Base-by-base conservation (phyloP, 371 early-diverging fungal species). In the Spraguea lophii region DNA sequence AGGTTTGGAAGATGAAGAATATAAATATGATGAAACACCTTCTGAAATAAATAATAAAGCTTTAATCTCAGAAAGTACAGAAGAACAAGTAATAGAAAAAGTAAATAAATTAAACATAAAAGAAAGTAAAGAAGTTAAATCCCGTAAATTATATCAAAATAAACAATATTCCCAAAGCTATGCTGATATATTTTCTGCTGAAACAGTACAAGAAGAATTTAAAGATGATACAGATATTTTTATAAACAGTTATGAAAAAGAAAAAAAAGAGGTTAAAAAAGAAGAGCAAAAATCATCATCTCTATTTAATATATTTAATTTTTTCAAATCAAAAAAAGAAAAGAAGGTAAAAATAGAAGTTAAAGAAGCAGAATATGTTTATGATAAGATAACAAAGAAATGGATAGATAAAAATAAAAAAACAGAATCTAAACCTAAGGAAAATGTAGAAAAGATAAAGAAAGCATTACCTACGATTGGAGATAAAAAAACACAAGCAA, bases 311-410 rank as follows among this genome's bases (percentile, higher is more conserved):
- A 40, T 54, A 27, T 40, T 54, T 39, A 46, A 39, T 34, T 6
- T 54, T 26, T 54, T 54, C 17, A 52, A 45, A 6, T 35, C 36
- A 12, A 47, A 54, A 22, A 17, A 38, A 4, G 19, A 24, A 40
- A 25, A 54, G 21, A 54, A 54, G 30, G 38, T 46, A 13, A 46
- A 46, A 3, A 26, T 54, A 21, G 34, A 42, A 32, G 4, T 30
- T 30, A 30, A 30, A 30, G n/a, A 37, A 37, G 47, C 39, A 30
- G 54, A 54, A 21, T 46, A 46, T 37, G 30, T 32, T 13, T 54
- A 54, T 41, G 54, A 54, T 41, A 46, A 46, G 9, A 40, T 54
- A 1, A 34, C 38, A 16, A 54, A 54, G 24, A 54, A 54, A 34
- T 54, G 54, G 54, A 24, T 54, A 10, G 30, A 30, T 30, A 7